A percentile compares a stretch with the other conserved stretches of the same genome.
These are phyloP conservation scores for Lentinula detonsa DNA, from an alignment of 768 basidiomycete species.

Conservation along the genomic window DNA sequence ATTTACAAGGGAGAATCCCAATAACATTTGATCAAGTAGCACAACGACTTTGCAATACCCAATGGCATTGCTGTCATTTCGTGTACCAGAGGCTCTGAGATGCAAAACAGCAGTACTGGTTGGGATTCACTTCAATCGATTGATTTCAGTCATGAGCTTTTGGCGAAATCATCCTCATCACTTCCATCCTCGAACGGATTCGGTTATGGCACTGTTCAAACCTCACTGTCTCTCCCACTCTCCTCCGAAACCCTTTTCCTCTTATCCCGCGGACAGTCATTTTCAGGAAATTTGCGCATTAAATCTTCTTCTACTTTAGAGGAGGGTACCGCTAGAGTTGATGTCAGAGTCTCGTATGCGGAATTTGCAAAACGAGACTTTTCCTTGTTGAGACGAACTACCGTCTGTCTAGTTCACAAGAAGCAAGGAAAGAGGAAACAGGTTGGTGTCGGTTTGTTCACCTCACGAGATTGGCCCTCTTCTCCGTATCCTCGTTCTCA, in stretches of 20 bases:
- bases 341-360: conserved; percentile 11
- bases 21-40: neutral
- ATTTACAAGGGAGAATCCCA: neutral
- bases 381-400: conserved; percentile 14
- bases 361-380: conserved; percentile 4
- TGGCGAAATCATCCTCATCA: neutral
- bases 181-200: neutral
- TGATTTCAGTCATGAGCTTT: neutral
- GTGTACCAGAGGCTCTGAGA: neutral
- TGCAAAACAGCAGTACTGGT: neutral
- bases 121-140: neutral
- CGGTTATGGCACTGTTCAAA: neutral
- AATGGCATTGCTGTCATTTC: neutral
- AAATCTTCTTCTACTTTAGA: conserved; percentile 5
- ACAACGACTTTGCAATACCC: neutral
- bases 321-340: conserved; percentile 6
- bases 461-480: conserved; percentile 22
- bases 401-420: conserved; percentile 23
- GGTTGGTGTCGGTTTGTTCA: conserved; percentile 16
- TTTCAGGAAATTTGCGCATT: conserved; percentile 12
- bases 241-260: conserved; percentile 19
- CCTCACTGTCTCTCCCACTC: neutral
- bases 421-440: conserved; percentile 16
- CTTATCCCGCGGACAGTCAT: conserved; percentile 23
- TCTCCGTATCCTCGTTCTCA: neutral